Percentiles rank a stretch among this genome's conserved stretches.
These are phyloP conservation scores for Aureobasidium sp. DNA, from an alignment of 2,329 filamentous ascomycete species.

Conservation along the genomic window DNA sequence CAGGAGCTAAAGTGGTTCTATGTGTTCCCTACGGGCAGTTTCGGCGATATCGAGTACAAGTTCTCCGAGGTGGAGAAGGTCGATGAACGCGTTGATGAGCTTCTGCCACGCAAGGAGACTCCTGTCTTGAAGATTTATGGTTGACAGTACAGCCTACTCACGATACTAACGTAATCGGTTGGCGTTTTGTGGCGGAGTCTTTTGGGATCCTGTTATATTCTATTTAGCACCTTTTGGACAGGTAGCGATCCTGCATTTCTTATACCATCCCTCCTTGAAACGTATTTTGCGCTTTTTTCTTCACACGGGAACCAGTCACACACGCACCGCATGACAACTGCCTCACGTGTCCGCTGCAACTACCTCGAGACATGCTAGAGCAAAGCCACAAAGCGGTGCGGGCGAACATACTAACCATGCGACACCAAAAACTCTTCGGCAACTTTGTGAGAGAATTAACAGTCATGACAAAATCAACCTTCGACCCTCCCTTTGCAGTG, in stretches of 20 bases:
- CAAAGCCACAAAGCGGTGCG: slow-evolving; percentile 7
- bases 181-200: too few relatives aligned
- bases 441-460: neutral
- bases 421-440: neutral
- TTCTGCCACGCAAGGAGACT: slow-evolving; percentile 1
- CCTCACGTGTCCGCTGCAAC: neutral
- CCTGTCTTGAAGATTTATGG: slow-evolving; percentile 4
- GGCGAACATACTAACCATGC: neutral
- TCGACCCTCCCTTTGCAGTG: too few relatives aligned
- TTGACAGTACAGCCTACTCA: too few relatives aligned
- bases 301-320: neutral
- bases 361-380: slow-evolving; percentile 1
- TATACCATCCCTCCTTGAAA: too few relatives aligned
- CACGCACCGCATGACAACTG: neutral
- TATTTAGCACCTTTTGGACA: too few relatives aligned
- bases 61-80: slow-evolving; percentile 14
- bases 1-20: slow-evolving; percentile 17
- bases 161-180: too few relatives aligned
- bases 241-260: too few relatives aligned
- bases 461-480: neutral
- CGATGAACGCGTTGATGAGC: neutral
- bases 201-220: too few relatives aligned
- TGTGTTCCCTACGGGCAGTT: slow-evolving; percentile 14
- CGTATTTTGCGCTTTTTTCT: neutral
- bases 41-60: slow-evolving; percentile 16